A percentile compares a stretch with the other conserved stretches of the same genome.
Evolutionary conservation across 495 filamentous ascomycete species (phyloP).

Genomic region (Tetracladium setigerum): DNA sequence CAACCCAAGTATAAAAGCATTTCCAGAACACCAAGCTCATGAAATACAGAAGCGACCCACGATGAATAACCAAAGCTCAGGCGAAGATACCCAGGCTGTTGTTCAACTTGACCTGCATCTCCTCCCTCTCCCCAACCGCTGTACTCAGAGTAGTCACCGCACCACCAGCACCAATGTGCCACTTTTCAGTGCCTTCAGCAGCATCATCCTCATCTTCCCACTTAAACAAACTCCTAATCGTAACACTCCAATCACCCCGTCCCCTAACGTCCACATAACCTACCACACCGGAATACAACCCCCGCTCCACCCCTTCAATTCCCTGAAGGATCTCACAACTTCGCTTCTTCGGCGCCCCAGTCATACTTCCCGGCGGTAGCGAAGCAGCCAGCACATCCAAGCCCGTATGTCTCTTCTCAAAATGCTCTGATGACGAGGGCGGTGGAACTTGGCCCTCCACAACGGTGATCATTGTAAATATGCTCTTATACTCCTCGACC

Average conservation of each 20-base stretch:
- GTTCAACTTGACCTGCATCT: slow-evolving; percentile 79
- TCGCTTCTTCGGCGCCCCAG: slow-evolving; percentile 86
- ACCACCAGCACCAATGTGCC: slow-evolving; percentile 83
- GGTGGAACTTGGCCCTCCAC: slow-evolving; percentile 60
- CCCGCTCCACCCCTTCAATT: slow-evolving; percentile 62
- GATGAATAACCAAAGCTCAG: slow-evolving; percentile 9
- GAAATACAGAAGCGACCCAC: neutral
- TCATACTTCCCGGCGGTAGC: slow-evolving; percentile 90
- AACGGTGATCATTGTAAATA: slow-evolving; percentile 86
- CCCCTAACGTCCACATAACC: slow-evolving; percentile 86
- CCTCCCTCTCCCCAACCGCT: slow-evolving; percentile 73
- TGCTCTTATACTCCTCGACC: slow-evolving; percentile 83
- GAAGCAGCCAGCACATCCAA: slow-evolving; percentile 69
- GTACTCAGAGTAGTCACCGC: slow-evolving; percentile 78
- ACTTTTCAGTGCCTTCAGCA: slow-evolving; percentile 38
- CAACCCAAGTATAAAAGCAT: neutral
- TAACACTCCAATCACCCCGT: slow-evolving; percentile 78
- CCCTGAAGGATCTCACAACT: slow-evolving; percentile 70
- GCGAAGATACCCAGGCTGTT: slow-evolving; percentile 51
- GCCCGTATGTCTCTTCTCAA: slow-evolving; percentile 39
- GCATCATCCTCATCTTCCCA: slow-evolving; percentile 45
- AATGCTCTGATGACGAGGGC: neutral
- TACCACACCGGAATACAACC: slow-evolving; percentile 81
- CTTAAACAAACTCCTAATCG: slow-evolving; percentile 72
- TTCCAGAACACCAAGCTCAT: neutral